Conservation (phyloP, 345 rosid genomes). For the Ceriops tagal region DNA sequence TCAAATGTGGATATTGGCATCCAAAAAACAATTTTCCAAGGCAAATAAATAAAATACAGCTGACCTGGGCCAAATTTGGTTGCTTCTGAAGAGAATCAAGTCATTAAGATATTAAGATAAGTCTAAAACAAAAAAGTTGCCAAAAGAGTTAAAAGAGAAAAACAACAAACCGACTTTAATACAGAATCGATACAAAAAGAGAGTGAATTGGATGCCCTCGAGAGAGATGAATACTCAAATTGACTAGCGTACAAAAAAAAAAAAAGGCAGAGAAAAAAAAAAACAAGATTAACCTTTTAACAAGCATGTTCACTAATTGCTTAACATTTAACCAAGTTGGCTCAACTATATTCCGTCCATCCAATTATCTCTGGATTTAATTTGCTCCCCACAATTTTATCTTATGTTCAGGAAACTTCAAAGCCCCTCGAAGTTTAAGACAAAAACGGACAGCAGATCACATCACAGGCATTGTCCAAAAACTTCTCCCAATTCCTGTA, state of each 20-base stretch:
- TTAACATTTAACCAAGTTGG: not conserved
- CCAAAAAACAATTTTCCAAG: too few species aligned
- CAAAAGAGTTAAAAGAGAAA: too few species aligned
- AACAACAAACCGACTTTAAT: too few species aligned
- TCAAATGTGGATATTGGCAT: too few species aligned
- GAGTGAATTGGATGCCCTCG: not conserved
- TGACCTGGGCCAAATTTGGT: too few species aligned
- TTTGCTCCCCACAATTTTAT: not conserved
- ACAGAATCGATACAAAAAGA: too few species aligned
- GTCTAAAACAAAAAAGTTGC: too few species aligned
- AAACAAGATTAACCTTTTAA: not conserved
- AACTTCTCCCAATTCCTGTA: not conserved
- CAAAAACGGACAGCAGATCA: not conserved
- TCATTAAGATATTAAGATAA: not conserved
- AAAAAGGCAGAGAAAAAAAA: too few species aligned
- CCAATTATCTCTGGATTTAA: not conserved
- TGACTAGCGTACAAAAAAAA: too few species aligned
- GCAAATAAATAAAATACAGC: too few species aligned
- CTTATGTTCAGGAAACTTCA: not conserved
- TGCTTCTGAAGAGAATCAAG: too few species aligned
- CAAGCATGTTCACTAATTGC: not conserved
- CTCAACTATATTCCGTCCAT: not conserved
- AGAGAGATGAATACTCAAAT: too few species aligned
- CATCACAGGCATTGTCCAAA: not conserved
- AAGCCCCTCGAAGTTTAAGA: not conserved